phyloP scores from a whole-genome alignment of 371 early-diverging fungal species.

The Mortierella sp. region DNA sequence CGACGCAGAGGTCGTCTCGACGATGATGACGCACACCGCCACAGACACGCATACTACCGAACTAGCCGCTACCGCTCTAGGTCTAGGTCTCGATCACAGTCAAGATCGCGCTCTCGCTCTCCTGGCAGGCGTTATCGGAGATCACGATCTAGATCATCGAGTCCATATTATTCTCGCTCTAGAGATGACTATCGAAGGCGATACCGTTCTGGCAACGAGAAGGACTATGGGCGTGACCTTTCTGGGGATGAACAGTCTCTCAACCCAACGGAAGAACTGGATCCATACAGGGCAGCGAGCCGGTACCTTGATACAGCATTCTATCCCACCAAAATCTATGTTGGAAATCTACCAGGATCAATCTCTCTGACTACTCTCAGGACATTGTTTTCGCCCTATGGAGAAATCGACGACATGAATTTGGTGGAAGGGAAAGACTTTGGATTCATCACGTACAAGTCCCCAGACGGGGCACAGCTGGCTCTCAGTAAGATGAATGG shows the following conservation, averaged over 20 bases:
- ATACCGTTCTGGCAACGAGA: slow-evolving; percentile 24
- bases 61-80: slow-evolving; percentile 35
- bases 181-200: slow-evolving; percentile 5
- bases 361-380: slow-evolving; percentile 53
- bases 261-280: slow-evolving; percentile 26
- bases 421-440: slow-evolving; percentile 70
- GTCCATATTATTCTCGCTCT: slow-evolving; percentile 29
- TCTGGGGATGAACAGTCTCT: background rate
- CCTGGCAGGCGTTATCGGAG: slow-evolving; percentile 21
- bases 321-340: slow-evolving; percentile 64
- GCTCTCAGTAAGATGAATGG: slow-evolving; percentile 66
- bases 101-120: slow-evolving; percentile 18
- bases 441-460: slow-evolving; percentile 65
- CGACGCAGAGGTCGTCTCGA: slow-evolving; percentile 37
- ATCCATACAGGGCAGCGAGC: slow-evolving; percentile 62
- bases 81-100: slow-evolving; percentile 36
- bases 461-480: slow-evolving; percentile 56
- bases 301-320: slow-evolving; percentile 70
- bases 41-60: slow-evolving; percentile 23
- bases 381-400: slow-evolving; percentile 61
- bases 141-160: slow-evolving; percentile 38
- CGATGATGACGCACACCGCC: slow-evolving; percentile 39
- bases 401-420: slow-evolving; percentile 60
- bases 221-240: no score
- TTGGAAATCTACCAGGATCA: slow-evolving; percentile 60